Evolutionary conservation across 2,329 filamentous ascomycete species (phyloP), one percentile per base, ranked within the genome.

Genomic region (Neonectria hederae): DNA sequence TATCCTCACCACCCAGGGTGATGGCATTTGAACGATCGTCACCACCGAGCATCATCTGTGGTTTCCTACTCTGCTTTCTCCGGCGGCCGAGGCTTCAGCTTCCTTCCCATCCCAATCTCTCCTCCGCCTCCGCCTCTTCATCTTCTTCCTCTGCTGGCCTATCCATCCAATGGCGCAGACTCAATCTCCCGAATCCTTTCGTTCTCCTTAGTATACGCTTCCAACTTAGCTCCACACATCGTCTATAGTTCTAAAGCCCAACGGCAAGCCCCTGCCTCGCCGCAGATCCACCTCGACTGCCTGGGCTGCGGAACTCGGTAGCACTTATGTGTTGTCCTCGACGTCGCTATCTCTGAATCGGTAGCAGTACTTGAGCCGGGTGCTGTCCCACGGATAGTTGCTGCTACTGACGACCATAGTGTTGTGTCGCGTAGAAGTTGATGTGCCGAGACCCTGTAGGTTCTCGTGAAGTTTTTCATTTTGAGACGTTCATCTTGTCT

Each of bases 351-450:
- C 48, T 17, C 42, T 54, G 48, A 49, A 52, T 24, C 21, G 22
- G 43, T 54, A 52, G 54, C 54, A 58, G 22, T 54, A 54, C 22
- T 58, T 61, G 45, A 46, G 28, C 4, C 30, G 19, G 40, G 21
- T 40, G 22, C 35, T 48, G 51, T 62, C 59, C n/a, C 63, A 65
- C 42, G 63, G 59, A 54, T 54, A 58, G 48, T 58, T 51, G 40
- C 40, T 54, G 54, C 62, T 65, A 40, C 49, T 58, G 53, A 58
- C 21, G 11, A 46, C 42, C 13, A 35, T 58, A 5, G 53, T 54
- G 46, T 54, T 49, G 61, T 51, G 54, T 8, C 54, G 28, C 4
- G 22, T 14, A 22, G 5, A 8, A 2, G 19, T 14, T 52, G 9
- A 5, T 21, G 32, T 13, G 11, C 28, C 10, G 17, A 26, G n/a